A percentile compares a stretch with the other conserved stretches of the same genome.
Conservation (phyloP, 768 basidiomycete genomes). For the Guyanaporus albipodus region DNA sequence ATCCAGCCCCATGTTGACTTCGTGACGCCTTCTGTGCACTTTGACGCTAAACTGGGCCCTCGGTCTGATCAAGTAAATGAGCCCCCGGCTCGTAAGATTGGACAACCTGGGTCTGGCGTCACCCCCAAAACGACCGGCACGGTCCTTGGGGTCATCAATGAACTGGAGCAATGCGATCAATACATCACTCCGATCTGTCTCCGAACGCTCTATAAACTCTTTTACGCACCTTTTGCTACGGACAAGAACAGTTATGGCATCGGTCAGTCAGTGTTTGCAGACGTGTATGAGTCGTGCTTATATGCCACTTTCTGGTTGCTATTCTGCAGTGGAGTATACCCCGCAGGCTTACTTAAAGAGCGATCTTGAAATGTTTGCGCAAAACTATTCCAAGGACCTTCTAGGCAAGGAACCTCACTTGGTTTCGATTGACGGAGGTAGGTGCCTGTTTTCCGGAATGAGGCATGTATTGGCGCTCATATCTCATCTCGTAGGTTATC, state of each 20-base stretch:
- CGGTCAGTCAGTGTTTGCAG: slow-evolving; percentile 12
- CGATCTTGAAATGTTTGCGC: slow-evolving; percentile 34
- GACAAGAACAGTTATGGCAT: slow-evolving; percentile 34
- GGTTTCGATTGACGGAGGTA: slow-evolving; percentile 37
- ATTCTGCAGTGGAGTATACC: slow-evolving; percentile 30
- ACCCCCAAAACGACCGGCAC: slow-evolving; percentile 16
- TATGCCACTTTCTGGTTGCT: neutral
- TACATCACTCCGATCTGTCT: slow-evolving; percentile 32
- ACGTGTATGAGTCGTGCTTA: neutral
- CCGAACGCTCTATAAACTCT: slow-evolving; percentile 24
- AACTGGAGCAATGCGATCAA: slow-evolving; percentile 21
- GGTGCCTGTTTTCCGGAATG: neutral
- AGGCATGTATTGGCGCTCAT: neutral
- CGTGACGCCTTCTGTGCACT: slow-evolving; percentile 35
- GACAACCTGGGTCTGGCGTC: slow-evolving; percentile 10
- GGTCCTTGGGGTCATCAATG: slow-evolving; percentile 7
- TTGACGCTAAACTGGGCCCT: slow-evolving; percentile 21
- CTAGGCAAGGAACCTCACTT: slow-evolving; percentile 26
- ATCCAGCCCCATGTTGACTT: slow-evolving; percentile 34
- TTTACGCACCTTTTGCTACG: slow-evolving; percentile 23
- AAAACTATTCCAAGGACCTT: slow-evolving; percentile 16
- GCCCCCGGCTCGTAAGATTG: slow-evolving; percentile 13
- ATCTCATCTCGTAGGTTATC: slow-evolving; percentile 16
- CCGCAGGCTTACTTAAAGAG: slow-evolving; percentile 29
- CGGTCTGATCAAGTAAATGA: slow-evolving; percentile 8